Conservation (phyloP, 2,329 filamentous ascomycete species). For the Epichloe glyceriae region DNA sequence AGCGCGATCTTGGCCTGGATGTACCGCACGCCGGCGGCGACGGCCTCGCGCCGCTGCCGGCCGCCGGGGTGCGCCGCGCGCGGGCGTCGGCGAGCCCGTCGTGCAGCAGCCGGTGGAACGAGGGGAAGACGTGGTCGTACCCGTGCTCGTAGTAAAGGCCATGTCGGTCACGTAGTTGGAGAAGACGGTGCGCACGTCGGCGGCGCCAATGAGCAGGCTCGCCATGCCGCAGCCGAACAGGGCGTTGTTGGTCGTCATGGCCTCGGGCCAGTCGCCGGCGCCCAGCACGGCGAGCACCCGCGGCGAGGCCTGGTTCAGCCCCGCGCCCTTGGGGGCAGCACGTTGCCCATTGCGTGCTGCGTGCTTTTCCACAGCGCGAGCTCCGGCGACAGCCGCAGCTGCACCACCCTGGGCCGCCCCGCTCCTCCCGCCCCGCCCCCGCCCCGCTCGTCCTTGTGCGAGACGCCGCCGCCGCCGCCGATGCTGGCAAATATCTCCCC, state of each 20-base stretch:
- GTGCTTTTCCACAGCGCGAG: conserved; percentile 10
- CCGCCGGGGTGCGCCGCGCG: conserved; percentile 8
- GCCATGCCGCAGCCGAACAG: conserved; percentile 11
- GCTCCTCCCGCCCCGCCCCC: too few species aligned
- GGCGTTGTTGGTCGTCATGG: conserved; percentile 9
- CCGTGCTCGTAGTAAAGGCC: conserved; percentile 13
- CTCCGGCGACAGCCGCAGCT: conserved; percentile 8
- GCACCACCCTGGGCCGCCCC: conserved; percentile 6
- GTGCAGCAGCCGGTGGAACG: conserved; percentile 7
- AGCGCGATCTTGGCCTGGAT: conserved; percentile 10
- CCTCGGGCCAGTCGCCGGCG: conserved; percentile 8
- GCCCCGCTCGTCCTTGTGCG: background rate
- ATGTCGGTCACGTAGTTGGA: conserved; percentile 14
- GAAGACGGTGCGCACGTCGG: conserved; percentile 10
- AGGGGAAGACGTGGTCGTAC: conserved; percentile 12
- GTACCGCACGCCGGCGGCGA: conserved; percentile 8
- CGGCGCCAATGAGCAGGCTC: conserved; percentile 10
- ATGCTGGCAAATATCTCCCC: conserved; percentile 7
- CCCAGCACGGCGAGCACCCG: conserved; percentile 7
- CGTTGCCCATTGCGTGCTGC: conserved; percentile 9
- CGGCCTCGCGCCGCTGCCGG: conserved; percentile 8
- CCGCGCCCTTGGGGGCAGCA: conserved; percentile 10
- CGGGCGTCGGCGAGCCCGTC: conserved; percentile 8
- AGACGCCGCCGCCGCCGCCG: background rate
- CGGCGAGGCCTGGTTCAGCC: conserved; percentile 7